Percentiles rank a stretch among this genome's conserved stretches.
Evolutionary conservation across 83 land plant genomes (phyloP).

Genomic region (Thuja plicata): DNA sequence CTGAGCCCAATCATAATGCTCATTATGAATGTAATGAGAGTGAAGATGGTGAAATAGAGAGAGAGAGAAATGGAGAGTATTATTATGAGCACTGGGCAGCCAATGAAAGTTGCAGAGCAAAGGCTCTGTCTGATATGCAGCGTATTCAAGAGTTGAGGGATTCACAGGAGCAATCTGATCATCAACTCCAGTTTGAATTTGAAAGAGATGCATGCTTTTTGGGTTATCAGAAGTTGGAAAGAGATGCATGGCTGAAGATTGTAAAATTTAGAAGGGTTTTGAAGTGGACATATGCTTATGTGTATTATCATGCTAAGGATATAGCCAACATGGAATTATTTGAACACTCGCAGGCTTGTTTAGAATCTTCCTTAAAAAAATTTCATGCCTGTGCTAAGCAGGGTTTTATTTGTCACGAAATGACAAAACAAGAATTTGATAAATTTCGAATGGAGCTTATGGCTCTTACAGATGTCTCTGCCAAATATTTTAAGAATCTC

Average conservation of each 20-base stretch:
- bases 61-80: no score
- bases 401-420: no score
- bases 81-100: background rate
- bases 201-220: background rate
- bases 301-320: background rate
- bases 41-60: no score
- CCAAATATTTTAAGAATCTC: no score
- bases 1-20: background rate
- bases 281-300: constrained; percentile 2
- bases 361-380: no score
- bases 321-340: background rate
- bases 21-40: background rate
- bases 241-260: background rate
- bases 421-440: no score
- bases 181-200: background rate
- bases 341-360: no score
- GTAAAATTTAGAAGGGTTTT: background rate
- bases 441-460: no score
- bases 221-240: no score
- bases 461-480: no score
- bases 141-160: background rate
- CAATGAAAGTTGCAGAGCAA: background rate
- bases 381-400: no score
- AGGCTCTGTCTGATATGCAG: background rate
- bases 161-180: background rate